Conservation (phyloP, 306 rosid species). For the Hippophae gyantsensis region DNA sequence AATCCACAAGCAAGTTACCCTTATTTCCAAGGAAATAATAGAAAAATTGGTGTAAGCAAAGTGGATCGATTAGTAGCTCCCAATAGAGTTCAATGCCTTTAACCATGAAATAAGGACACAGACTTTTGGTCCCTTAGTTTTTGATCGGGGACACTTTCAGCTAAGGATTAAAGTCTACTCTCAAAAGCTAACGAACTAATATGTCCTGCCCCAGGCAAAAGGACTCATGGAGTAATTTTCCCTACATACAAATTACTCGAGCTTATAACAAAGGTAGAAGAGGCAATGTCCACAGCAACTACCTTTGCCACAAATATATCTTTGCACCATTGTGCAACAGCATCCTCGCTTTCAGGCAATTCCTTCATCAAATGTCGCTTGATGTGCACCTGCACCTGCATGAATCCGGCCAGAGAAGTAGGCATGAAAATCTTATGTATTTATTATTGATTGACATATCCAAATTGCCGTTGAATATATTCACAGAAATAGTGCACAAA, state of each 20-base stretch:
- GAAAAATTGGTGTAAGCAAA: not conserved
- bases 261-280: not conserved
- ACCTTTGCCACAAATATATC: constrained; percentile 83
- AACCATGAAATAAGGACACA: not conserved
- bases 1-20: constrained; percentile 4
- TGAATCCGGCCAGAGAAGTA: not conserved
- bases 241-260: not conserved
- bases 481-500: no score
- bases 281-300: constrained; percentile 3
- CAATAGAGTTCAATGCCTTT: not conserved
- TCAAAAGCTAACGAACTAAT: no score
- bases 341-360: constrained; percentile 82
- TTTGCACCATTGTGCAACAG: constrained; percentile 90
- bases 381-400: constrained; percentile 83
- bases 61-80: constrained; percentile 4
- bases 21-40: not conserved
- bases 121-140: no score
- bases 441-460: not conserved
- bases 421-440: not conserved
- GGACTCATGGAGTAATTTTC: not conserved
- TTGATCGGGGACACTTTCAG: no score
- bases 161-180: no score
- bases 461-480: not conserved
- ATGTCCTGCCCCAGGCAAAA: no score
- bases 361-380: constrained; percentile 82